Conservation (phyloP, 2,329 filamentous ascomycete species). For the Trichoderma sp. region DNA sequence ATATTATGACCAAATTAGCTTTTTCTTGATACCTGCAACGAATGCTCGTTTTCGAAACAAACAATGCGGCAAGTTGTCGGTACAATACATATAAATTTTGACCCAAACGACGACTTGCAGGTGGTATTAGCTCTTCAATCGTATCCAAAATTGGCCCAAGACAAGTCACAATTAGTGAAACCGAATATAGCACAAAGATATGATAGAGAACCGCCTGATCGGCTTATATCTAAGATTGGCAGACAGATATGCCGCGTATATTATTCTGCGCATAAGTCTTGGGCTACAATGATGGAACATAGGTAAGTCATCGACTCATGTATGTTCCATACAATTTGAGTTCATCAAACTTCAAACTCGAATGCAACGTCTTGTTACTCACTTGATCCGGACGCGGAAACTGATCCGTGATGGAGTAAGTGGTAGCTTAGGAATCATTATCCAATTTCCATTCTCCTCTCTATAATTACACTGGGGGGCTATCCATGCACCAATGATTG, state of each 20-base stretch:
- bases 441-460: too few relatives aligned
- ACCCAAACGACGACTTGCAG: neutral
- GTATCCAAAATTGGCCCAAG: too few relatives aligned
- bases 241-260: too few relatives aligned
- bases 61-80: neutral
- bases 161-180: too few relatives aligned
- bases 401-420: neutral
- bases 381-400: neutral
- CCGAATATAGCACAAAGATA: too few relatives aligned
- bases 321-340: neutral
- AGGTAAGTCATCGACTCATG: neutral
- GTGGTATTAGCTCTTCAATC: too few relatives aligned
- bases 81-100: neutral
- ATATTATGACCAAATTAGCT: neutral
- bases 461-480: neutral
- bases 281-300: neutral
- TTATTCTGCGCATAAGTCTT: constrained; percentile 18
- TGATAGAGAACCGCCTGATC: too few relatives aligned
- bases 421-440: neutral
- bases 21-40: constrained; percentile 30
- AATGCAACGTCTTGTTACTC: neutral
- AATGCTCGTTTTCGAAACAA: constrained; percentile 8
- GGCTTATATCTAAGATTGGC: too few relatives aligned
- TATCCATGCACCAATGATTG: neutral
- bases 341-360: neutral